Percentiles rank a stretch among this genome's conserved stretches.
Conservation (phyloP, 345 rosid species). For the Alliaria petiolata region DNA sequence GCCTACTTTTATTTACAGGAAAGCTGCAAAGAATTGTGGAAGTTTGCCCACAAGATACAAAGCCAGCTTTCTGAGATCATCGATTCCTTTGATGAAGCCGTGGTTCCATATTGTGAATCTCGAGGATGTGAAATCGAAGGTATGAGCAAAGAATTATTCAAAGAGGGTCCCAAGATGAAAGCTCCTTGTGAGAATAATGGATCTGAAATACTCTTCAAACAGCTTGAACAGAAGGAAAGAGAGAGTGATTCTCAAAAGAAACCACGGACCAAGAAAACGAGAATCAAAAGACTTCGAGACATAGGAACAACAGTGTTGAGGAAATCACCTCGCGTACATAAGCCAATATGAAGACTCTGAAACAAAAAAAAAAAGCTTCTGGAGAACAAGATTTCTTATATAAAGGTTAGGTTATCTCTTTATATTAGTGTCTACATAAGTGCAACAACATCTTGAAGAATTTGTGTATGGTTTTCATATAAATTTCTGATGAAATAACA, state of each 20-base stretch:
- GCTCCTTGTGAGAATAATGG: background rate
- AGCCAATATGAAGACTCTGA: background rate
- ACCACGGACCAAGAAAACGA: background rate
- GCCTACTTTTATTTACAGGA: conserved; percentile 7
- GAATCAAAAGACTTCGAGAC: conserved; percentile 14
- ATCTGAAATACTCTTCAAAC: conserved; percentile 5
- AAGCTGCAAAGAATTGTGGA: conserved; percentile 29
- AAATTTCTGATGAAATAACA: conserved; percentile 9
- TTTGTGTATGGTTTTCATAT: background rate
- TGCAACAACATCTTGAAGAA: conserved; percentile 21
- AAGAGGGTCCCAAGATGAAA: background rate
- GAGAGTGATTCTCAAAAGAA: background rate
- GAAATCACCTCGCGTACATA: conserved; percentile 10
- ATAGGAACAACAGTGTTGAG: conserved; percentile 1
- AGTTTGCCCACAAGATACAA: conserved; percentile 16
- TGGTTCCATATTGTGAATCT: conserved; percentile 1
- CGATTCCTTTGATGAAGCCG: background rate
- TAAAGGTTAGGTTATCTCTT: background rate
- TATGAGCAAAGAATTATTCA: background rate
- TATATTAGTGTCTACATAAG: conserved; percentile 5
- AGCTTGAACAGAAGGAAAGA: background rate
- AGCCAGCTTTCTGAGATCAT: conserved; percentile 23
- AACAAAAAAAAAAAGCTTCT: background rate
- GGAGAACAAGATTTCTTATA: background rate
- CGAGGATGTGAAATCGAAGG: background rate